Base-by-base conservation (phyloP, 2,329 filamentous ascomycete genomes). In the Fragosphaeria purpurea region DNA sequence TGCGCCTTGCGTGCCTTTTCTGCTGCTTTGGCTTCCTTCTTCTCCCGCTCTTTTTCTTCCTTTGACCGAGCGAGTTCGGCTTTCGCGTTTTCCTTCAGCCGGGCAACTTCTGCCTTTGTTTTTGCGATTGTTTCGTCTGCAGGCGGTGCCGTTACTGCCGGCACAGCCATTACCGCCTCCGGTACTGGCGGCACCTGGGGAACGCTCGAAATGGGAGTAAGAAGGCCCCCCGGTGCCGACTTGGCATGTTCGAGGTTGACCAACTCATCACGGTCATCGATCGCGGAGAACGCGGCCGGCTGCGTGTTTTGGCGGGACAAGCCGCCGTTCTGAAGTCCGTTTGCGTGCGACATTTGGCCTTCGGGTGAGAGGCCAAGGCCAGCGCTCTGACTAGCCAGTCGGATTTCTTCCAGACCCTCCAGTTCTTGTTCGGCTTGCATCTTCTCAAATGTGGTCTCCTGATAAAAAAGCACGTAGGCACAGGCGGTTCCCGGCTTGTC, bases 391-490 rank as follows among this genome's bases (percentile, higher is more conserved):
- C 72, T 75, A 50, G 75, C 74, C 58, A 79, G 65, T 60, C 73
- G 72, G 50, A 77, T 75, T 61, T 82, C 85, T 65, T 75, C 82
- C 61, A 73, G 68, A 9, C 84, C 84, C 64, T 95, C 89, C 44
- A 80, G 83, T 60, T 94, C 89, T 63, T 94, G 86, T 66, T 97
- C 90, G 51, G 82, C 83, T 53, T 77, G 70, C 48, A 82, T 75
- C 59, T 81, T 80, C 59, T 83, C 80, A 52, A 81, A 77, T 0
- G 80, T 83, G 4, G 80, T 97, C 67, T 98, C 91, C 65, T 96
- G 93, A 68, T 98, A 98, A 66, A 98, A 98, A 8, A 98, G 73
- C 12, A 98, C 90, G 61, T 98, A 98, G 34, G 93, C 93, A 60
- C 90, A 96, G 8, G 93, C 93, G 65, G 94, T 80, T 4, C 88